Evolutionary conservation across 257 asterid genomes (phyloP).

Genomic region (Gynochthodes officinalis): DNA sequence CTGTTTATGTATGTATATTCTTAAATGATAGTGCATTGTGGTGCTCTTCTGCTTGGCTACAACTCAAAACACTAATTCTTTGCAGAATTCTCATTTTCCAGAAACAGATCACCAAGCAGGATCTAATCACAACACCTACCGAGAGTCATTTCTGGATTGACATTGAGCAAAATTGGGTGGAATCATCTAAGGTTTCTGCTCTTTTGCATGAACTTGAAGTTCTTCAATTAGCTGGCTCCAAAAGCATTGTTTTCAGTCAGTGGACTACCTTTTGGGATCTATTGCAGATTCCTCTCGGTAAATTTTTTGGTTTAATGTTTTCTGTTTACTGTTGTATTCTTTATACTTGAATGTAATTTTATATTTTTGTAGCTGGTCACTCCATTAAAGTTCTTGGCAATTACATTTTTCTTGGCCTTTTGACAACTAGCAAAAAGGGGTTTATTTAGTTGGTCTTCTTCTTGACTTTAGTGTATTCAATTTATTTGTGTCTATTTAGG

Average conservation of each 20-base stretch:
- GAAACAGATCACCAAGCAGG: constrained; percentile 74
- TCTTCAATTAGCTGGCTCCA: constrained; percentile 52
- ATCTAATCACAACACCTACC: constrained; percentile 90
- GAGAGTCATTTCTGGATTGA: constrained; percentile 85
- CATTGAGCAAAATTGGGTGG: constrained; percentile 87
- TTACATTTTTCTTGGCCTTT: not conserved
- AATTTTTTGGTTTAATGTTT: not conserved
- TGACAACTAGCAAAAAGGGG: not conserved
- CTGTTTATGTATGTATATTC: not conserved
- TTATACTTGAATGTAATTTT: too few species aligned
- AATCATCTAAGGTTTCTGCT: constrained; percentile 87
- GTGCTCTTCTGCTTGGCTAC: not conserved
- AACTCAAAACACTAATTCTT: not conserved
- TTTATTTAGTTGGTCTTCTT: not conserved
- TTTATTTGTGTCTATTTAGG: not conserved
- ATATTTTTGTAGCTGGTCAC: not conserved
- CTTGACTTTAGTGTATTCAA: not conserved
- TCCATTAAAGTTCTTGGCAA: not conserved
- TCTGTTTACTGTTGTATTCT: constrained; percentile 11
- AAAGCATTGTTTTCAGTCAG: constrained; percentile 94
- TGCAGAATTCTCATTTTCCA: constrained; percentile 29
- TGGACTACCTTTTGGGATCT: constrained; percentile 98
- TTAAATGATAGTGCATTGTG: not conserved
- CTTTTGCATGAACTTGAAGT: constrained; percentile 63
- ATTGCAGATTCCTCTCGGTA: constrained; percentile 93